phyloP scores from a whole-genome alignment of 2,329 filamentous ascomycete species.

The Stagonosporopsis vannaccii region DNA sequence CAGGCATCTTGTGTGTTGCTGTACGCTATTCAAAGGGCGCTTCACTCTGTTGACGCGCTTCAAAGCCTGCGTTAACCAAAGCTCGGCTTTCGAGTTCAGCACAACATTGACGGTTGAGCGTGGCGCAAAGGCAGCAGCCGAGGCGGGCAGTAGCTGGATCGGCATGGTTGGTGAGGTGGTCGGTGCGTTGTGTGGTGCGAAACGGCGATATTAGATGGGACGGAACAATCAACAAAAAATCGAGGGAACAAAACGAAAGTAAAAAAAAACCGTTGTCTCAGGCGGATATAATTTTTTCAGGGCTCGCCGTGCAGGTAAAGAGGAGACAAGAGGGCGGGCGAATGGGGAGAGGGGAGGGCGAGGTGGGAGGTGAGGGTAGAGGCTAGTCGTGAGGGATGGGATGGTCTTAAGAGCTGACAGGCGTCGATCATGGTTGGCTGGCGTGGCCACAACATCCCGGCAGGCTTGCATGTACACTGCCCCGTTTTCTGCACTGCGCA shows the following conservation, averaged over 20 bases:
- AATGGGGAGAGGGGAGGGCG: slow-evolving; percentile 53
- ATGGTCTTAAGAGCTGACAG: slow-evolving; percentile 48
- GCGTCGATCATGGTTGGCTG: slow-evolving; percentile 42
- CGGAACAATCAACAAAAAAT: slow-evolving; percentile 44
- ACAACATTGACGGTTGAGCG: slow-evolving; percentile 95
- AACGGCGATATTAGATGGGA: slow-evolving; percentile 48
- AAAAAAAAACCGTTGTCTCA: slow-evolving; percentile 44
- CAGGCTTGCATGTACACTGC: slow-evolving; percentile 50
- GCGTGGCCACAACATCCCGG: slow-evolving; percentile 46
- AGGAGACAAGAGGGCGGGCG: slow-evolving; percentile 49
- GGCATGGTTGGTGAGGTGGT: slow-evolving; percentile 72
- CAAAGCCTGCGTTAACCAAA: slow-evolving; percentile 94
- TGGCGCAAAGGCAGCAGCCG: slow-evolving; percentile 94
- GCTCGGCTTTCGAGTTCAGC: slow-evolving; percentile 87
- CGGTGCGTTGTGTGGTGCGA: slow-evolving; percentile 33
- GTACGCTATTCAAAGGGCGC: slow-evolving; percentile 94
- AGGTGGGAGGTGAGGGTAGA: slow-evolving; percentile 52
- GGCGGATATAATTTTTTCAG: slow-evolving; percentile 47
- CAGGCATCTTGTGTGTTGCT: slow-evolving; percentile 93
- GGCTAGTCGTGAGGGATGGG: slow-evolving; percentile 48
- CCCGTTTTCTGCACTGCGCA: slow-evolving; percentile 48
- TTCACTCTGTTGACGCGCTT: slow-evolving; percentile 98
- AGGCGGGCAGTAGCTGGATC: slow-evolving; percentile 90
- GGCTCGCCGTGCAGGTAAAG: slow-evolving; percentile 42
- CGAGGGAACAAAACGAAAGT: slow-evolving; percentile 33